Evolutionary conservation across 805 yeast species (phyloP).

Genomic region (Spathaspora sp.): DNA sequence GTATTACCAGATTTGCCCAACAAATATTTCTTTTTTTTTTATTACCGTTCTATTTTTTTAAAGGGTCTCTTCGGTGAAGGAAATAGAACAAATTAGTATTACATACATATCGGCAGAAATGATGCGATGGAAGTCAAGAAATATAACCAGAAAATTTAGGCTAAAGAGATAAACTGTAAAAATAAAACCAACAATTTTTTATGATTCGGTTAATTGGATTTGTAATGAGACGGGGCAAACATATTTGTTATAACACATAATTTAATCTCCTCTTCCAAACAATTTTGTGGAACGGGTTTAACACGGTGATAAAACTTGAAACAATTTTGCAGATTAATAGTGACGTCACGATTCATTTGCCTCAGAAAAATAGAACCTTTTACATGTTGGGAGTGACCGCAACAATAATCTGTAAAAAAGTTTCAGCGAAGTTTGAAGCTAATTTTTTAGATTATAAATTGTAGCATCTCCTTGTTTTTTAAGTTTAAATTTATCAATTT

Average conservation of each 20-base stretch:
- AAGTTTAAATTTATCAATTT: not conserved
- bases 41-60: not conserved
- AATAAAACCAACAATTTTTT: not conserved
- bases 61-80: no score
- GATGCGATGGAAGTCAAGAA: no score
- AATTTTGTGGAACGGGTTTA: not conserved
- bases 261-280: no score
- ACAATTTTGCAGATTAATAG: not conserved
- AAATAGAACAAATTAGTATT: no score
- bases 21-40: not conserved
- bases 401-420: conserved; percentile 4
- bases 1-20: not conserved
- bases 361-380: not conserved
- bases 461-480: not conserved
- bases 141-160: no score
- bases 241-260: no score
- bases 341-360: not conserved
- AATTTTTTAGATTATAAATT: not conserved
- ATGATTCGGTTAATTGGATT: no score
- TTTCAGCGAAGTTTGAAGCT: not conserved
- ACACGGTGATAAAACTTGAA: not conserved
- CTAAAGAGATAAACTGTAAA: not conserved
- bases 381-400: not conserved
- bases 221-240: no score
- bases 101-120: no score